A percentile compares a stretch with the other conserved stretches of the same genome.
Conservation (phyloP, 2,329 filamentous ascomycete species). For the Dactylonectria estremocensis region DNA sequence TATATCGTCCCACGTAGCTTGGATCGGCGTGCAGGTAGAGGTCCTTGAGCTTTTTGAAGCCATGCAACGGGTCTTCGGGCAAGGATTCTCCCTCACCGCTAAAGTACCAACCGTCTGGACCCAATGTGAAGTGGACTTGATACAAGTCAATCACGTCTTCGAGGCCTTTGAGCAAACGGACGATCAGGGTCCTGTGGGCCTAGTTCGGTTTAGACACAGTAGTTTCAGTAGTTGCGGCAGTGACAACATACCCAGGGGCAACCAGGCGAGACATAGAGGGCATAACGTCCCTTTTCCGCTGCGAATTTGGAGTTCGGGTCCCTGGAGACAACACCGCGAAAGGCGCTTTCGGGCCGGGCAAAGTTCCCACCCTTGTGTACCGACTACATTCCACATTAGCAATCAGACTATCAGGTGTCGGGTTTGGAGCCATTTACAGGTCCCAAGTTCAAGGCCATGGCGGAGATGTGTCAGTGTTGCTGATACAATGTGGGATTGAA, state of each 20-base stretch:
- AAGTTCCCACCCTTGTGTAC: conserved; percentile 64
- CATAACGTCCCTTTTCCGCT: conserved; percentile 73
- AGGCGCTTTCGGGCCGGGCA: conserved; percentile 66
- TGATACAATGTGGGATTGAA: too few relatives aligned
- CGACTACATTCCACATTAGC: background rate
- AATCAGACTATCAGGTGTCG: too few relatives aligned
- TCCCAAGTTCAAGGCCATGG: background rate
- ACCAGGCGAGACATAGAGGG: conserved; percentile 71
- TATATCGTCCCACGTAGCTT: conserved; percentile 79
- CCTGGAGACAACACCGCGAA: conserved; percentile 70
- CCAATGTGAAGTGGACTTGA: conserved; percentile 78
- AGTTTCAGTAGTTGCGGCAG: too few relatives aligned
- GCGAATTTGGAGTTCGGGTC: conserved; percentile 67
- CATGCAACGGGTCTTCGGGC: conserved; percentile 73
- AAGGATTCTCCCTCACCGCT: conserved; percentile 62
- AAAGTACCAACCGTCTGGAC: conserved; percentile 69
- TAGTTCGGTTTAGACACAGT: too few relatives aligned
- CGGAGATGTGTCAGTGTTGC: background rate
- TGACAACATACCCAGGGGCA: conserved; percentile 72
- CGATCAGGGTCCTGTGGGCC: conserved; percentile 83
- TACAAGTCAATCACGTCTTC: conserved; percentile 79
- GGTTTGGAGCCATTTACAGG: background rate
- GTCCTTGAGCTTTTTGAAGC: conserved; percentile 76
- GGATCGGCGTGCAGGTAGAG: conserved; percentile 80
- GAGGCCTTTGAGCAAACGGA: conserved; percentile 80